Conservation (phyloP, 345 rosid species). For the Excoecaria cochinchinensis region DNA sequence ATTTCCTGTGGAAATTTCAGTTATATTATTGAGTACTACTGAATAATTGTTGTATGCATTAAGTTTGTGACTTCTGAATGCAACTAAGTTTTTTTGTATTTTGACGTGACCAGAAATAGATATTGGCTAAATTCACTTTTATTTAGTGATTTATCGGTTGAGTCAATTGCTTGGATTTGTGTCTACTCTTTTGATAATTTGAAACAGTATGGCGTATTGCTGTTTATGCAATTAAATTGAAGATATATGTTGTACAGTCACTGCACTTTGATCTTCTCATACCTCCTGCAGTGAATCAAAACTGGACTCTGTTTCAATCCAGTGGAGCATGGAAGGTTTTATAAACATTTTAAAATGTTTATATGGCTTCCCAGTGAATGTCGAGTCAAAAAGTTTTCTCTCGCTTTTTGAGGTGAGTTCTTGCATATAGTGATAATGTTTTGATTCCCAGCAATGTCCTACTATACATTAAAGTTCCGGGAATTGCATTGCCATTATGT, state of each 20-base stretch:
- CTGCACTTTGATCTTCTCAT: constrained; percentile 2
- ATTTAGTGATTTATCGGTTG: background rate
- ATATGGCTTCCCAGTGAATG: constrained; percentile 42
- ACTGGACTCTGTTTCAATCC: constrained; percentile 37
- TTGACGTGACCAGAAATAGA: background rate
- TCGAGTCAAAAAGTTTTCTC: constrained; percentile 52
- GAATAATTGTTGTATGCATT: background rate
- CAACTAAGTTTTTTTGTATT: background rate
- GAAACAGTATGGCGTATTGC: background rate
- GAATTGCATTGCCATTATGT: background rate
- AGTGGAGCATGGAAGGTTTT: constrained; percentile 55
- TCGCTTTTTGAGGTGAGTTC: constrained; percentile 54
- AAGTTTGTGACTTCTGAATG: background rate
- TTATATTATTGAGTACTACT: background rate
- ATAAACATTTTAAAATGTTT: constrained; percentile 48
- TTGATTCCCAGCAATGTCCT: background rate
- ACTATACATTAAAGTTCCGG: background rate
- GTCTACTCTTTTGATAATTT: background rate
- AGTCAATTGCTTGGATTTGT: background rate
- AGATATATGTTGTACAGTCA: constrained; percentile 6
- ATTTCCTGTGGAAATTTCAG: constrained; percentile 2
- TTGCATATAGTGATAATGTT: background rate
- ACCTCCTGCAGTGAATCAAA: constrained; percentile 55
- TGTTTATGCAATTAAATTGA: constrained; percentile 6
- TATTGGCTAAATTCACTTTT: constrained; percentile 3